Percentiles rank a stretch among this genome's conserved stretches.
Evolutionary conservation across 192 early-diverging fungal genomes (phyloP).

Genomic region (Backusella luteola): DNA sequence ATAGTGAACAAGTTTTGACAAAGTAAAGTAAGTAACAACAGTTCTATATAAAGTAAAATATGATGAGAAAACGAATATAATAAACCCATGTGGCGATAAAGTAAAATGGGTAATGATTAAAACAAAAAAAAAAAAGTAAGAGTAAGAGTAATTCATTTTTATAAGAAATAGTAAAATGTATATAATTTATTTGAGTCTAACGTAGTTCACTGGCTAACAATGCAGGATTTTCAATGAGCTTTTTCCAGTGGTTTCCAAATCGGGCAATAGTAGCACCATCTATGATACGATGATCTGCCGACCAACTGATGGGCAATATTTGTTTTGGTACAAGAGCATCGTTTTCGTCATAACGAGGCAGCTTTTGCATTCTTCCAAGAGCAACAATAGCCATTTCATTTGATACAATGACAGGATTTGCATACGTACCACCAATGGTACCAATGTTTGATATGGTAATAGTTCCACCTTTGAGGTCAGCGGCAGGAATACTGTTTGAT

Average conservation of each 20-base stretch:
- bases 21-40: no score
- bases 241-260: slow-evolving; percentile 85
- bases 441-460: slow-evolving; percentile 95
- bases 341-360: slow-evolving; percentile 77
- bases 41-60: no score
- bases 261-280: slow-evolving; percentile 95
- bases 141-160: no score
- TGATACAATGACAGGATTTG: slow-evolving; percentile 87
- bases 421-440: slow-evolving; percentile 86
- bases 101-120: no score
- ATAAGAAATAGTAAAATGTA: not conserved
- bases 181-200: slow-evolving; percentile 26
- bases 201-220: slow-evolving; percentile 66
- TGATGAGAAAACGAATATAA: no score
- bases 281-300: slow-evolving; percentile 94
- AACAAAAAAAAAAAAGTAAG: no score
- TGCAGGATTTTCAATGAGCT: slow-evolving; percentile 81
- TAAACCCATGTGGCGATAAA: no score
- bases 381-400: slow-evolving; percentile 90
- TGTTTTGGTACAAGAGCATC: slow-evolving; percentile 69
- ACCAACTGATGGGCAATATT: slow-evolving; percentile 83
- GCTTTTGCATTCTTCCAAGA: slow-evolving; percentile 76
- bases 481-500: slow-evolving; percentile 54
- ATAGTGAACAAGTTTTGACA: no score
- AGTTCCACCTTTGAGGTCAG: slow-evolving; percentile 82